Base-by-base conservation (phyloP, 208 protist species). In the Porcisia hertigi region DNA sequence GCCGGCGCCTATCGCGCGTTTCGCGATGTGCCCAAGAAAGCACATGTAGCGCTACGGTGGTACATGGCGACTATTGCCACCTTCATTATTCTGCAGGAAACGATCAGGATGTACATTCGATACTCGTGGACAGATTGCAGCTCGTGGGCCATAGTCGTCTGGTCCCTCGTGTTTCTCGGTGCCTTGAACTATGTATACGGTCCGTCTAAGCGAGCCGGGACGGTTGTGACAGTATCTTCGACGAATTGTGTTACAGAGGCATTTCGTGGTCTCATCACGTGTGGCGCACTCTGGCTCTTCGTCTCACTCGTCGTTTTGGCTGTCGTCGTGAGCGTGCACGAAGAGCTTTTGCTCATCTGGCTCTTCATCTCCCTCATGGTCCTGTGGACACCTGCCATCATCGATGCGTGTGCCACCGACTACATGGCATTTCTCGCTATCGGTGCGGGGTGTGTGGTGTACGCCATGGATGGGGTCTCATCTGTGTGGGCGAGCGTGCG, bases 151-250 rank as follows among this genome's bases (percentile, higher is more conserved):
- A 73, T 63, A 67, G 58, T 85, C 4, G 62, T 30, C 0, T 91
- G 86, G 80, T 58, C 86, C 25, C n/a, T 91, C 9, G 9, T 79
- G 25, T 88, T 88, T 74, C 39, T 95, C 18, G 91, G 84, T 39
- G 67, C 86, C 3, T 81, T 96, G n/a, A 97, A 97, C 83, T 97
- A 88, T 63, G 53, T 88, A 20, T 97, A 94, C 87, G 94, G 94
- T 12, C 92, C 87, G 6, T 87, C 86, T 4, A 88, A 89, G 74
- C 94, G 94, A 41, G 84, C 87, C 11, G 93, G 91, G 18, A 89
- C 78, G 63, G 90, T 92, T 23, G 80, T 83, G 14, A 85, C 90
- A 0, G 86, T 88, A 5, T 93, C 88, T 67, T 58, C 79, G 39
- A 49, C 80, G 1, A 80, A 85, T 70, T 90, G 79, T 63, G 76